Evolutionary conservation across 2,329 filamentous ascomycete genomes (phyloP), one percentile per base, ranked within the genome.

Genomic region (Talaromyces pinophilus): DNA sequence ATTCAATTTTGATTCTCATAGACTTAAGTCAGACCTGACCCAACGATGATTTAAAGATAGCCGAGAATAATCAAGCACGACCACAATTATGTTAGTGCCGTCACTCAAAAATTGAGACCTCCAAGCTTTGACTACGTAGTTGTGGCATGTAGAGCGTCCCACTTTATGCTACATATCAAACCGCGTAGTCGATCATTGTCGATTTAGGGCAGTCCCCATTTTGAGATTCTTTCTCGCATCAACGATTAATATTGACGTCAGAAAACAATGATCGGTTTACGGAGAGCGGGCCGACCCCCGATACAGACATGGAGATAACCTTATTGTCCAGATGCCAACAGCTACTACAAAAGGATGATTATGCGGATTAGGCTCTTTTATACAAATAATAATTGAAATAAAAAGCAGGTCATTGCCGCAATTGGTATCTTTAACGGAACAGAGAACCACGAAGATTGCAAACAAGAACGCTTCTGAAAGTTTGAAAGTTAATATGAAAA

Each of bases 201-300:
- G 4, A 50, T 25, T 28, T 25, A 19, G n/a, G 22, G 22, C 22
- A 17, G 11, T 15, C 48, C 13, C 46, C 15, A 50, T 13, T 50
- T 8, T 15, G 22, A 50, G n/a, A 6, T 55, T 35, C 10, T 55
- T 30, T 38, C 15, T 35, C n/a, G 17, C 5, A 63, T 55, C 33
- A n/a, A 63, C 50, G 62, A 63, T 46, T 46, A 46, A 63, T 59
- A 11, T 46, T 46, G 52, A 54, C 50, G 62, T 63, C 28, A 54
- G 35, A 42, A 57, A 15, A 40, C n/a, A 17, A 57, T 28, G 8
- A 57, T 35, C 15, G 28, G 8, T 55, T 11, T n/a, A 5, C 17
- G 30, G 28, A 55, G 50, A 35, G n/a, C 50, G 50, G 54, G 52
- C 28, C 52, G 52, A 19, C 19, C 19, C 17, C 52, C 52, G 52